Conservation (phyloP, 2,329 filamentous ascomycete genomes). For the Fusarium lyarnte region DNA sequence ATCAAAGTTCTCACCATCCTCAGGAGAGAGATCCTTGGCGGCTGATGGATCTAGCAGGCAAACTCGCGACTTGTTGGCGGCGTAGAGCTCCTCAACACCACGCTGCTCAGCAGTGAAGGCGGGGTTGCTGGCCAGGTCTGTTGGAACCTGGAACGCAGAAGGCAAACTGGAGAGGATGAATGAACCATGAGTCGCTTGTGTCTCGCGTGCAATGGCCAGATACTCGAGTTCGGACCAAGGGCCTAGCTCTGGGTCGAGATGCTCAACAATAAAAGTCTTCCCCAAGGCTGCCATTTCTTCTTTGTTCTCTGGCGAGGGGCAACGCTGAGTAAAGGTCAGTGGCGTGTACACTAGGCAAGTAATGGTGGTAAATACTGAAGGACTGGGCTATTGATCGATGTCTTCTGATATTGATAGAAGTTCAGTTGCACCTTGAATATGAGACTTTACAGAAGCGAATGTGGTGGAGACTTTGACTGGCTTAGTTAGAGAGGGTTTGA, state of each 20-base stretch:
- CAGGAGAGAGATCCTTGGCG: conserved; percentile 80
- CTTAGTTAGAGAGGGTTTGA: conserved; percentile 24
- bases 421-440: not conserved
- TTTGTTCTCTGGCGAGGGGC: conserved; percentile 27
- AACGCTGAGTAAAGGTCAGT: conserved; percentile 1
- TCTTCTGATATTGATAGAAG: not conserved
- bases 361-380: conserved; percentile 8
- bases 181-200: conserved; percentile 68
- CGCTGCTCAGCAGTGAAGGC: conserved; percentile 77
- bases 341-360: conserved; percentile 13
- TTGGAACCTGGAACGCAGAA: conserved; percentile 71
- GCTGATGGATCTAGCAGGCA: conserved; percentile 92
- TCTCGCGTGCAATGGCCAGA: conserved; percentile 84
- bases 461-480: conserved; percentile 24
- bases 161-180: conserved; percentile 89
- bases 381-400: not conserved
- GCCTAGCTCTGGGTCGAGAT: conserved; percentile 93
- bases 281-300: conserved; percentile 50
- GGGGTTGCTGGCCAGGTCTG: conserved; percentile 61
- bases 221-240: conserved; percentile 97
- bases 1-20: conserved; percentile 85
- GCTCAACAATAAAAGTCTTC: conserved; percentile 93
- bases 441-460: conserved; percentile 16
- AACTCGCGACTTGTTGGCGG: conserved; percentile 75
- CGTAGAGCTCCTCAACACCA: conserved; percentile 86